Evolutionary conservation across 352 stramenopile genomes (phyloP), one percentile per base, ranked within the genome.

Genomic region (Globisporangium mamillatum): DNA sequence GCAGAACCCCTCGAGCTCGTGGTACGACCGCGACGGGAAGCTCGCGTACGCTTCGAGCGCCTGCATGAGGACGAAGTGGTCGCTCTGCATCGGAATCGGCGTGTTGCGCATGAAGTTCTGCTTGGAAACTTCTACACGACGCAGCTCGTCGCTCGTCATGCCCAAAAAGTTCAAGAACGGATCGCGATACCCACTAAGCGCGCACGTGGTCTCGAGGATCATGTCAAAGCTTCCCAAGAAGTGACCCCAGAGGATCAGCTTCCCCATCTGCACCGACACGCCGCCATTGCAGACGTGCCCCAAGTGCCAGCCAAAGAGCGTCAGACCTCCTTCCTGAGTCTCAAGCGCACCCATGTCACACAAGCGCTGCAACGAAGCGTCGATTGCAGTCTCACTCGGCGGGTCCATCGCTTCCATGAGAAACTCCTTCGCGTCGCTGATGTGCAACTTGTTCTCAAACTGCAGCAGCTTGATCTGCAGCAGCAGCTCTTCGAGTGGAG

Each of bases 391-490:
- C n/a, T 92, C 81, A 12, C 83, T 91, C 0, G 97, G 97, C 18
- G 97, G 91, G 64, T 99, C 90, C 63, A 99, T 91, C 10, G 95
- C 97, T 36, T 97, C 81, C 25, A 84, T 66, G 25, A 99, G 72
- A 67, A 99, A 99, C 22, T 79, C 74, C 66, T 90, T 91, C 16
- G 80, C 79, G 54, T 89, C 75, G 34, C 71, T 67, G 55, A 92
- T 90, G 41, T 86, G 74, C 4, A 93, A 76, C 71, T 92, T 91
- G 66, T 89, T 82, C 25, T 93, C 83, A 29, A 90, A 81, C 64
- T 90, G 80, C 22, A 93, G 70, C 34, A 95, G 75, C 57, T 89
- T 92, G 44, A 93, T 88, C 56, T 92, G 80, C 29, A 95, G 71
- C 62, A 93, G 63, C 6, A 93, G 64, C 64, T 93, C 82, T 52